Percentiles rank a stretch among this genome's conserved stretches.
Conservation (phyloP, 805 yeast species). For the Candida pini region DNA sequence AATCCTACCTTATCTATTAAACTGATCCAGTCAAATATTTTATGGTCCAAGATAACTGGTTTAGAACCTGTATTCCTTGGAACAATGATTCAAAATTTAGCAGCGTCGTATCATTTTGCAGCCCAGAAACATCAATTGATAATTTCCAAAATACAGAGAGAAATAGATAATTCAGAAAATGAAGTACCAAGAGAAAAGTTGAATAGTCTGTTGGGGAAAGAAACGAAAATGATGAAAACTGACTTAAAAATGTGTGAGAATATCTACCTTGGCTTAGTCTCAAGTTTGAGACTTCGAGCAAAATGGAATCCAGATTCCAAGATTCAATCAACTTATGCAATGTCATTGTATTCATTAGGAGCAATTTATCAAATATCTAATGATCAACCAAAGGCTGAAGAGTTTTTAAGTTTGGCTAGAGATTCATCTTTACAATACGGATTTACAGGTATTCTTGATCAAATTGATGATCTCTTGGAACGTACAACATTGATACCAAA, state of each 20-base stretch:
- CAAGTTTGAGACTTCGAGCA: conserved; percentile 3
- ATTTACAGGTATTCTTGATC: conserved; percentile 53
- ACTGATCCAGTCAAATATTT: conserved; percentile 23
- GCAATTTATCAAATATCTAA: conserved; percentile 64
- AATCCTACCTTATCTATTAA: conserved; percentile 16
- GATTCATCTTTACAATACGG: conserved; percentile 64
- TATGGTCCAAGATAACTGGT: conserved; percentile 21
- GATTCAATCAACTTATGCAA: conserved; percentile 38
- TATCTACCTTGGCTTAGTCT: conserved; percentile 16
- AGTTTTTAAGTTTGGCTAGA: conserved; percentile 61
- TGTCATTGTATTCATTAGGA: conserved; percentile 83
- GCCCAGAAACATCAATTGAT: conserved; percentile 14
- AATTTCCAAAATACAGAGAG: conserved; percentile 2
- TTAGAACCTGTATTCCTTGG: conserved; percentile 13
- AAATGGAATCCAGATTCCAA: conserved; percentile 1
- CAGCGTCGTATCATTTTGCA: conserved; percentile 22
- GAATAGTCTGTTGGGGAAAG: conserved; percentile 9
- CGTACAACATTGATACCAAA: conserved; percentile 11
- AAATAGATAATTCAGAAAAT: conserved; percentile 4
- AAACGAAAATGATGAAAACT: conserved; percentile 4
- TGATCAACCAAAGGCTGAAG: conserved; percentile 50
- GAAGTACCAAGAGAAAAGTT: conserved; percentile 3
- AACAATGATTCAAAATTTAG: conserved; percentile 23
- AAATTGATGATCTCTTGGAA: conserved; percentile 57
- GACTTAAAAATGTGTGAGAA: conserved; percentile 14